phyloP scores from a whole-genome alignment of 1,284 basidiomycete genomes.

The Apiotrichum montevideense region DNA sequence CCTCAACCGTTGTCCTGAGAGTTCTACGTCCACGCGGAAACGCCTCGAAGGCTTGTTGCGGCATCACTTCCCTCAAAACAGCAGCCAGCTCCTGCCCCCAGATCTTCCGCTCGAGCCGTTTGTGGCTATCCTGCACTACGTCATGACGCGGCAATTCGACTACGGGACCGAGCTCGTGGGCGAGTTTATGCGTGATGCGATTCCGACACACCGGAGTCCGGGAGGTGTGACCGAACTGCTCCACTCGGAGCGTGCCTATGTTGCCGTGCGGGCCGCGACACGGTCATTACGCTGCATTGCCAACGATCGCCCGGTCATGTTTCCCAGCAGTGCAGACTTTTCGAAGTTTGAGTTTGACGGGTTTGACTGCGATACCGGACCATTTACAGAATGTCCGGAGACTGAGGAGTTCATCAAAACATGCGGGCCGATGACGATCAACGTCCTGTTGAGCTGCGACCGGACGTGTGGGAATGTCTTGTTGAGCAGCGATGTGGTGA shows the following conservation, averaged over 20 bases:
- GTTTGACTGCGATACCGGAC: conserved; percentile 42
- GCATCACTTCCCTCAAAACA: conserved; percentile 70
- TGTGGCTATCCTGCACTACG: conserved; percentile 72
- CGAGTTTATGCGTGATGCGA: conserved; percentile 66
- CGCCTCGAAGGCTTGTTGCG: conserved; percentile 73
- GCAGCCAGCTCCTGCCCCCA: conserved; percentile 58
- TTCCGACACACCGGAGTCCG: conserved; percentile 38
- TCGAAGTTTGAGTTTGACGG: conserved; percentile 47
- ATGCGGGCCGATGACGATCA: conserved; percentile 58
- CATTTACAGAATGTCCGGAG: conserved; percentile 47
- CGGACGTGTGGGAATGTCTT: conserved; percentile 68
- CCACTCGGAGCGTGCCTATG: conserved; percentile 66
- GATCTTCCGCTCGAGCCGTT: conserved; percentile 75
- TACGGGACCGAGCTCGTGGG: conserved; percentile 76
- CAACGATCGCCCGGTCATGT: conserved; percentile 62
- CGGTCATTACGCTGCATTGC: conserved; percentile 67
- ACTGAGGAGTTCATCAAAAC: conserved; percentile 70
- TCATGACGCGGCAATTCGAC: conserved; percentile 78
- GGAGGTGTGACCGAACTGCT: conserved; percentile 49
- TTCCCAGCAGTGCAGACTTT: conserved; percentile 73
- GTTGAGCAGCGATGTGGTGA: conserved; percentile 77
- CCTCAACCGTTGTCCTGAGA: conserved; percentile 83
- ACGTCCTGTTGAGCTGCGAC: conserved; percentile 61
- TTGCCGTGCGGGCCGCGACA: conserved; percentile 71
- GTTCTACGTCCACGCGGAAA: conserved; percentile 65